phyloP scores from a whole-genome alignment of 2,329 filamentous ascomycete species.

The Penicillium sp. region DNA sequence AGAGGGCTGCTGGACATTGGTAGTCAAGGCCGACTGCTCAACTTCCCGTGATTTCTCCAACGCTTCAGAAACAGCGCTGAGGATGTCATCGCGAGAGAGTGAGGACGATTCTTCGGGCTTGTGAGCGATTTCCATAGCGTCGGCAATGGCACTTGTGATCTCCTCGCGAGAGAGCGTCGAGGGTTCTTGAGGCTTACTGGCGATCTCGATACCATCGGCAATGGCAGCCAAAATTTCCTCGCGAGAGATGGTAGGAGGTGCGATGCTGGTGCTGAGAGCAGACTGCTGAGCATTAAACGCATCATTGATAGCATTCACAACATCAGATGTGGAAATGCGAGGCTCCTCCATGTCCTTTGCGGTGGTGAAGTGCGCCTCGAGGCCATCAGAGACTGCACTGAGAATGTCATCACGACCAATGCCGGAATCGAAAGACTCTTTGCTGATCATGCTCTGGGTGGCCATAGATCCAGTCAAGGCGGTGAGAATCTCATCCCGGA shows the following conservation, averaged over 20 bases:
- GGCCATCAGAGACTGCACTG: constrained; percentile 58
- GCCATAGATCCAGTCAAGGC: constrained; percentile 31
- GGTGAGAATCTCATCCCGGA: constrained; percentile 36
- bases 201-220: constrained; percentile 24
- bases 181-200: constrained; percentile 35
- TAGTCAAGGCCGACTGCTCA: constrained; percentile 36
- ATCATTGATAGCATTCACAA: constrained; percentile 32
- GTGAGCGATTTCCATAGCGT: constrained; percentile 24
- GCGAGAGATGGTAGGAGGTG: constrained; percentile 46
- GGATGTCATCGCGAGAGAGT: constrained; percentile 51
- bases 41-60: constrained; percentile 22
- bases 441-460: constrained; percentile 32
- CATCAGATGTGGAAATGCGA: constrained; percentile 31
- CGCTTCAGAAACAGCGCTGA: constrained; percentile 24
- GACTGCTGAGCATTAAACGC: constrained; percentile 33
- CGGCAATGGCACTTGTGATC: constrained; percentile 19
- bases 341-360: constrained; percentile 56
- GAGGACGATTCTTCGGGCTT: constrained; percentile 37
- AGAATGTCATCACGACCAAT: constrained; percentile 58
- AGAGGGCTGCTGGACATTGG: constrained; percentile 36
- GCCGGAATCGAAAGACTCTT: constrained; percentile 31
- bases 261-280: constrained; percentile 23
- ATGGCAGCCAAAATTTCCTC: constrained; percentile 35
- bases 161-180: constrained; percentile 49
- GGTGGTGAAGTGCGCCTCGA: constrained; percentile 47